Percentiles rank a stretch among this genome's conserved stretches.
phyloP scores from a whole-genome alignment of 495 filamentous ascomycete species.

The Podospora didyma region DNA sequence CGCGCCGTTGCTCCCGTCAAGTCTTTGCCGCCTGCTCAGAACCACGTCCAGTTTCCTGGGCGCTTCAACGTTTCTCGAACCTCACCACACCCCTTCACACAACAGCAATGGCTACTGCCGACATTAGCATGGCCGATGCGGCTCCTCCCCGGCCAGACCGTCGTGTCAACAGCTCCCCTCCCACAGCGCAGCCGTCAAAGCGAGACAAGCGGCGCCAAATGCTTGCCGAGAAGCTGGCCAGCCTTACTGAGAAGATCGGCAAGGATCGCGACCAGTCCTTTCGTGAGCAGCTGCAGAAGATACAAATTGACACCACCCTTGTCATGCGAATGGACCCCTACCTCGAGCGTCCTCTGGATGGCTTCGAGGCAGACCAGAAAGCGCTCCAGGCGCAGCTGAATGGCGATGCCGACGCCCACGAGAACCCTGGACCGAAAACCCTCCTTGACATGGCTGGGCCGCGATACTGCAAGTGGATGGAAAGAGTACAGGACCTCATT shows the following conservation, averaged over 20 bases:
- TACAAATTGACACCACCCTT: constrained; percentile 85
- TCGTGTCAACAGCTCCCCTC: constrained; percentile 27
- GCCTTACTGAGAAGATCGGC: constrained; percentile 69
- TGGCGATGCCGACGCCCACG: constrained; percentile 49
- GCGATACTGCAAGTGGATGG: constrained; percentile 74
- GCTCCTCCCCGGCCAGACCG: constrained; percentile 19
- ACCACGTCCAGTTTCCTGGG: background rate
- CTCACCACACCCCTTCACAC: background rate
- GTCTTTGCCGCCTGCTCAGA: background rate
- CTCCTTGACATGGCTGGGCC: constrained; percentile 69
- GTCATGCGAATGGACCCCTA: constrained; percentile 82
- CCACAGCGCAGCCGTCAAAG: constrained; percentile 55
- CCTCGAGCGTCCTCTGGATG: constrained; percentile 64
- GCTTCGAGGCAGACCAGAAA: constrained; percentile 61
- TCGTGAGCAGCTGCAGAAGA: constrained; percentile 78
- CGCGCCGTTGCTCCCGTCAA: background rate
- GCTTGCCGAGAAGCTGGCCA: constrained; percentile 68
- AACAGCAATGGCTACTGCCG: constrained; percentile 29
- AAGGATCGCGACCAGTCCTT: constrained; percentile 80
- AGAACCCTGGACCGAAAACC: constrained; percentile 32
- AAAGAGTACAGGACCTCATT: constrained; percentile 77
- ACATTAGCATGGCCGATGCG: constrained; percentile 23
- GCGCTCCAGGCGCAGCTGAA: constrained; percentile 56
- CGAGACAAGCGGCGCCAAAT: constrained; percentile 81
- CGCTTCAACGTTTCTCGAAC: background rate